Conservation (phyloP, 2,329 filamentous ascomycete genomes). For the Metarhizium rileyi region DNA sequence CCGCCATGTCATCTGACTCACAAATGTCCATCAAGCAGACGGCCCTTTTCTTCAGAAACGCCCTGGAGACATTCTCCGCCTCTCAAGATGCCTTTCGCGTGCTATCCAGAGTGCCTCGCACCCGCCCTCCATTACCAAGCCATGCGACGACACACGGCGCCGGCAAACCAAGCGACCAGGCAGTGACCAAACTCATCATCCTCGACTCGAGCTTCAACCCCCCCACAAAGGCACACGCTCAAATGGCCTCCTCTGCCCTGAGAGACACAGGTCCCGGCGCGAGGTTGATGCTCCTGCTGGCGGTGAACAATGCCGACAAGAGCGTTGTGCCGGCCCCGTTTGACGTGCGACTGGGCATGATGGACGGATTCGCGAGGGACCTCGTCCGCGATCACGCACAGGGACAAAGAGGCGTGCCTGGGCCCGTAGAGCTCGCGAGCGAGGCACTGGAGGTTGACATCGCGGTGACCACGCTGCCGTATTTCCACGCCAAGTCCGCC, state of each 20-base stretch:
- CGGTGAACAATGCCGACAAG: conserved; percentile 58
- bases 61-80: conserved; percentile 34
- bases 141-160: neutral
- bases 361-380: conserved; percentile 57
- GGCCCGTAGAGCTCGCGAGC: too few relatives aligned
- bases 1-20: neutral
- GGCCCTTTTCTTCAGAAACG: conserved; percentile 31
- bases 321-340: conserved; percentile 58
- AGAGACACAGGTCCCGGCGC: conserved; percentile 7
- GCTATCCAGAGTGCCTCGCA: conserved; percentile 29
- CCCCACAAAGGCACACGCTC: conserved; percentile 51
- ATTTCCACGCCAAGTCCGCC: conserved; percentile 61
- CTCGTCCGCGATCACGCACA: too few relatives aligned
- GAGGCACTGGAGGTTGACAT: conserved; percentile 46
- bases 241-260: conserved; percentile 44
- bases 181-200: too few relatives aligned
- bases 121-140: neutral
- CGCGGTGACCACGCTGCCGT: conserved; percentile 60
- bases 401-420: too few relatives aligned
- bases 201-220: conserved; percentile 61
- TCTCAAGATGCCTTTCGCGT: conserved; percentile 34
- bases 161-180: too few relatives aligned
- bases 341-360: conserved; percentile 58
- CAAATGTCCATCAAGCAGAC: conserved; percentile 15
- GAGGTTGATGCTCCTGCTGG: conserved; percentile 48